phyloP scores from a whole-genome alignment of 352 stramenopile species.

The Thraustochytrium sp. region DNA sequence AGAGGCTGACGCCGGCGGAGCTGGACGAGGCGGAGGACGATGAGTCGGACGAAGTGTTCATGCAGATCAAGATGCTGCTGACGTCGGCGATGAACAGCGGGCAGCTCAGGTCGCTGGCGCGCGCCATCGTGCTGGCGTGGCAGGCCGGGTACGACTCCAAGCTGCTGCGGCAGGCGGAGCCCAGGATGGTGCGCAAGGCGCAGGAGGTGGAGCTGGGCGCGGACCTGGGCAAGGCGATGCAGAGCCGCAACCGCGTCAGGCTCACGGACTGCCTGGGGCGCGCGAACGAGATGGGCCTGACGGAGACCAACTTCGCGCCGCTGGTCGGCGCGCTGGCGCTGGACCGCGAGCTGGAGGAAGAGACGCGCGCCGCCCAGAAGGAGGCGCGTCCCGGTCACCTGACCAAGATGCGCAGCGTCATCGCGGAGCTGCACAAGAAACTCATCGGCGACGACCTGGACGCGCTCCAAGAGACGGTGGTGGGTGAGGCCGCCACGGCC shows the following conservation, averaged over 20 bases:
- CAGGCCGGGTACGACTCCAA: conserved; percentile 32
- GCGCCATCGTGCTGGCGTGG: conserved; percentile 32
- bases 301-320: not conserved
- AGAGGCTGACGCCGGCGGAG: not conserved
- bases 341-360: conserved; percentile 26
- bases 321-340: not conserved
- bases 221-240: not conserved
- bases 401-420: not conserved
- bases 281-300: not conserved
- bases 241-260: not conserved
- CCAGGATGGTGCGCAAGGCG: conserved; percentile 15
- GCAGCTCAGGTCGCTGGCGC: conserved; percentile 2
- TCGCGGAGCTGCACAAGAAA: not conserved
- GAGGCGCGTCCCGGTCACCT: not conserved
- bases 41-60: conserved; percentile 12
- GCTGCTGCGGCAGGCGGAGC: conserved; percentile 30
- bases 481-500: not conserved
- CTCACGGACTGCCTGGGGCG: not conserved
- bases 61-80: conserved; percentile 22
- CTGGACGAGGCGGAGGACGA: conserved; percentile 1
- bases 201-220: not conserved
- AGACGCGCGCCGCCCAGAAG: not conserved
- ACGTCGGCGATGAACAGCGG: not conserved
- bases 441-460: not conserved
- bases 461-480: not conserved